Conservation (phyloP, 2,329 filamentous ascomycete species). For the Alternaria sp. region DNA sequence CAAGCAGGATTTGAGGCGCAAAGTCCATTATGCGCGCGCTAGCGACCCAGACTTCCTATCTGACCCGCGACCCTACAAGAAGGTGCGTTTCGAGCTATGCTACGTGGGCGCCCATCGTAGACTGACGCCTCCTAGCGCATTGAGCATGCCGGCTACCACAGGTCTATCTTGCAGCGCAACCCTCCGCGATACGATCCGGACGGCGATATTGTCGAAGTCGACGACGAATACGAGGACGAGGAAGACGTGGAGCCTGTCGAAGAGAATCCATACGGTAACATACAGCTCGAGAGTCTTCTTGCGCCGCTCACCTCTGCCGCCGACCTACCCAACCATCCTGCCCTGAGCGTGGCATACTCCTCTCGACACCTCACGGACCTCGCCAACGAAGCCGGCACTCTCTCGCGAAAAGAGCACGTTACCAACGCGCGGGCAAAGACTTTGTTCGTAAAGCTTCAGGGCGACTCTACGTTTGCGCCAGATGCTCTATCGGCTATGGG, state of each 20-base stretch:
- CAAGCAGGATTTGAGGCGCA: constrained; percentile 80
- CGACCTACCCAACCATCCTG: constrained; percentile 77
- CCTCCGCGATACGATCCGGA: constrained; percentile 78
- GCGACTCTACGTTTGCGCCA: constrained; percentile 74
- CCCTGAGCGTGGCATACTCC: constrained; percentile 76
- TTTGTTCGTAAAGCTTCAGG: constrained; percentile 75
- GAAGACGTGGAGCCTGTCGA: constrained; percentile 68
- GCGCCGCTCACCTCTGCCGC: constrained; percentile 78
- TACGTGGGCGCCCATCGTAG: constrained; percentile 11
- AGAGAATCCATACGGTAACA: constrained; percentile 76
- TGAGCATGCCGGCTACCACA: constrained; percentile 75
- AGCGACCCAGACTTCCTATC: constrained; percentile 69
- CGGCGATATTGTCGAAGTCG: constrained; percentile 77
- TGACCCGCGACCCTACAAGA: constrained; percentile 74
- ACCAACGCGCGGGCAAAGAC: constrained; percentile 78
- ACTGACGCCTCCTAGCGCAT: constrained; percentile 63
- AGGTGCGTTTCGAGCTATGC: constrained; percentile 59
- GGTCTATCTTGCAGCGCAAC: constrained; percentile 78
- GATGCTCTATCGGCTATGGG: constrained; percentile 61
- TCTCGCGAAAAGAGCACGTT: constrained; percentile 77
- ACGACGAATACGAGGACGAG: constrained; percentile 73
- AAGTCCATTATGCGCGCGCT: constrained; percentile 73
- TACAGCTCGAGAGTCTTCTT: constrained; percentile 75
- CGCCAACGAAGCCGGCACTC: constrained; percentile 71
- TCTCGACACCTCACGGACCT: constrained; percentile 77